These are phyloP conservation scores for Volutella citrinella DNA, from an alignment of 2,329 filamentous ascomycete genomes.

Conservation along the genomic window DNA sequence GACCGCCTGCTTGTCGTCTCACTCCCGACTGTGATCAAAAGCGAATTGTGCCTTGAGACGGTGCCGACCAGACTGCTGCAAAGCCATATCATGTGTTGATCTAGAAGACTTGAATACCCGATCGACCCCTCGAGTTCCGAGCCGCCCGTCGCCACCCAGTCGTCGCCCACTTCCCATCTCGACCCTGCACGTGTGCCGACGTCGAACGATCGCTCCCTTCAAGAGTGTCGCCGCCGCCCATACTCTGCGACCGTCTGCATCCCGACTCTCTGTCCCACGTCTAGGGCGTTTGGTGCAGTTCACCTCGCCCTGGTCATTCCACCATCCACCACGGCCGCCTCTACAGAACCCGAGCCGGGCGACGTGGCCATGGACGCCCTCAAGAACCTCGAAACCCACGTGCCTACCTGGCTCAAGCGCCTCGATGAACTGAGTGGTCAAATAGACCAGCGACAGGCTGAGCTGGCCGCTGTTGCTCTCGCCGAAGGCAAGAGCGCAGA, in stretches of 20 bases:
- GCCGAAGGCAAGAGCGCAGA: slow-evolving; percentile 25
- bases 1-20: no score
- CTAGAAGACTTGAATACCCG: no score
- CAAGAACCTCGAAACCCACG: slow-evolving; percentile 50
- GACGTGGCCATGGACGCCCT: slow-evolving; percentile 54
- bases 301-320: slow-evolving; percentile 28
- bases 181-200: no score
- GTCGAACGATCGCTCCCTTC: background rate
- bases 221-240: background rate
- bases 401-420: slow-evolving; percentile 58
- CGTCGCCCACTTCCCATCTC: background rate
- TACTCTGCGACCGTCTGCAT: background rate
- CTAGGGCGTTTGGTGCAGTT: slow-evolving; percentile 28
- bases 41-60: no score
- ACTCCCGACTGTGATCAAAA: no score
- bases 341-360: slow-evolving; percentile 26
- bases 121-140: no score
- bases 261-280: slow-evolving; percentile 9
- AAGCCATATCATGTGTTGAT: no score
- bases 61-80: no score
- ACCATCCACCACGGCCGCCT: slow-evolving; percentile 26
- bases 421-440: slow-evolving; percentile 60
- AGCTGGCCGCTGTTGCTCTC: slow-evolving; percentile 49
- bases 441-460: slow-evolving; percentile 59
- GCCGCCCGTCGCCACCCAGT: no score